Conservation (phyloP, 2,329 filamentous ascomycete genomes). For the Clarireedia monteithiana region DNA sequence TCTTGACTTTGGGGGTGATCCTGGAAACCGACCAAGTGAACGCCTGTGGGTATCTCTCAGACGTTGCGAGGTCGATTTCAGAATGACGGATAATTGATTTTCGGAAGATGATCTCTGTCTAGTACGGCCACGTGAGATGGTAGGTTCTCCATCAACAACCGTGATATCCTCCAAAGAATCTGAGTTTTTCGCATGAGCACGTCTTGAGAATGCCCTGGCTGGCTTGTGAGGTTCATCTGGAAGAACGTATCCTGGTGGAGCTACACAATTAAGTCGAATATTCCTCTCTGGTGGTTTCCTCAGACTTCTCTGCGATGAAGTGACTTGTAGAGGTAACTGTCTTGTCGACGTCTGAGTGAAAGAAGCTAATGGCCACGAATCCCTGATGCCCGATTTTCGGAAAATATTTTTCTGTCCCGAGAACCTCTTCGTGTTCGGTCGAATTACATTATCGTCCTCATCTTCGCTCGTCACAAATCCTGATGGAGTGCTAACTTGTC, state of each 20-base stretch:
- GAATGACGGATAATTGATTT: conserved; percentile 6
- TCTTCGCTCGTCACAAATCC: conserved; percentile 2
- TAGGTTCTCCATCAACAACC: neutral
- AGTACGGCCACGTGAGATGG: neutral
- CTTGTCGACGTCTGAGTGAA: conserved; percentile 8
- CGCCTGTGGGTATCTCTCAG: conserved; percentile 2
- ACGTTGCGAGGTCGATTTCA: conserved; percentile 11
- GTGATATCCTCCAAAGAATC: conserved; percentile 5
- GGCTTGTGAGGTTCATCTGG: conserved; percentile 14
- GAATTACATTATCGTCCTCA: conserved; percentile 4
- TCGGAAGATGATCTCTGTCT: neutral
- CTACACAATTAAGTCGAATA: conserved; percentile 18
- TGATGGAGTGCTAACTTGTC: neutral
- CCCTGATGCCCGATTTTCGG: conserved; percentile 17
- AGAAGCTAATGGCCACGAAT: conserved; percentile 25
- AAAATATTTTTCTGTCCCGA: conserved; percentile 12
- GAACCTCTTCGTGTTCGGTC: conserved; percentile 9
- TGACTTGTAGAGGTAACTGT: conserved; percentile 6
- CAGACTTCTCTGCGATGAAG: neutral
- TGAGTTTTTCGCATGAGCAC: neutral
- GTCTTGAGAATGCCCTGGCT: conserved; percentile 10
- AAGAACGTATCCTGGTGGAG: conserved; percentile 23
- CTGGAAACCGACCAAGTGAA: conserved; percentile 2
- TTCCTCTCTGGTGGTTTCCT: conserved; percentile 8
- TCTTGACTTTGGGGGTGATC: conserved; percentile 16